These are phyloP conservation scores for Westerdykella aurantiaca DNA, from an alignment of 2,329 filamentous ascomycete species.

Conservation along the genomic window DNA sequence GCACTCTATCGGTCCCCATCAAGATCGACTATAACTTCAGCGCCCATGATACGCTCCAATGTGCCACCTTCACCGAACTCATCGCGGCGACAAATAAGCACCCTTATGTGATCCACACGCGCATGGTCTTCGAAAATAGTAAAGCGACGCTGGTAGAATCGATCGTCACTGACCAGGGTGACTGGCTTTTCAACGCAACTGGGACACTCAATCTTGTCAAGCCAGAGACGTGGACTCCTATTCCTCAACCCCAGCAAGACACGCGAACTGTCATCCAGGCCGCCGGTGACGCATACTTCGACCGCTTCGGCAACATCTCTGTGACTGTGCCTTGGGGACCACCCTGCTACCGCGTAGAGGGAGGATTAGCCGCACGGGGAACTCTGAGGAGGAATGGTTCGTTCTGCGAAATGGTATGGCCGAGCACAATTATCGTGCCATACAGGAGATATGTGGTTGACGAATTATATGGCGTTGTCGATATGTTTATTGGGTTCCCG, in stretches of 20 bases:
- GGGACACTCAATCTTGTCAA: constrained; percentile 11
- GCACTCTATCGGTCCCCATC: constrained; percentile 9
- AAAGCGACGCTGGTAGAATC: constrained; percentile 16
- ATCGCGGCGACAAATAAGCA: constrained; percentile 11
- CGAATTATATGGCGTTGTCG: constrained; percentile 19
- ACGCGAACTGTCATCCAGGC: constrained; percentile 14
- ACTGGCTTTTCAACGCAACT: constrained; percentile 28
- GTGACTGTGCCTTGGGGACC: constrained; percentile 19
- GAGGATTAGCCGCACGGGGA: constrained; percentile 15
- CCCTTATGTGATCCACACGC: constrained; percentile 18
- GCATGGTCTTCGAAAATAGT: not conserved
- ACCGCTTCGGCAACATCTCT: constrained; percentile 15
- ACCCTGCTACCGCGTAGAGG: constrained; percentile 22
- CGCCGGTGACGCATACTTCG: constrained; percentile 22
- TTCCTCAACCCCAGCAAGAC: constrained; percentile 10
- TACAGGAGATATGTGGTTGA: constrained; percentile 23
- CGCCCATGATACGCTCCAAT: constrained; percentile 16
- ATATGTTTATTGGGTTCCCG: constrained; percentile 20
- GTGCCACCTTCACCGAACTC: constrained; percentile 18
- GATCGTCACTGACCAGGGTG: constrained; percentile 20
- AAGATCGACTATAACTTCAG: constrained; percentile 16
- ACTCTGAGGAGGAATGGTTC: constrained; percentile 11
- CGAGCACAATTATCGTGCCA: constrained; percentile 9
- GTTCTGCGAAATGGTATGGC: constrained; percentile 11
- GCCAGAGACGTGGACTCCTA: constrained; percentile 14